Conservation (phyloP, 2,329 filamentous ascomycete genomes). For the Colletotrichum lindemuthianum region DNA sequence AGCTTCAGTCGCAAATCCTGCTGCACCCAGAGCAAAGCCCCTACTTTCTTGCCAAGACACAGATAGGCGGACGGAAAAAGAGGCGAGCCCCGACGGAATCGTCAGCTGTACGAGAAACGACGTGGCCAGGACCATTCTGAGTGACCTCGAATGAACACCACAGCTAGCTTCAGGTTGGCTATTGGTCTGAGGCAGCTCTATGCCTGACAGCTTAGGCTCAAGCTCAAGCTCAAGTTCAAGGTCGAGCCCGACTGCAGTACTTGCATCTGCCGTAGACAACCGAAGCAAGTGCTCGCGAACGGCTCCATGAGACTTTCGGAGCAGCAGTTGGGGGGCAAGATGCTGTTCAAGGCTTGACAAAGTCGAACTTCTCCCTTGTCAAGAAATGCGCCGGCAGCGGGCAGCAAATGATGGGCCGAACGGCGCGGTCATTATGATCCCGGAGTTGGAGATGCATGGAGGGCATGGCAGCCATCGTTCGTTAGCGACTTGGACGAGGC, state of each 20-base stretch:
- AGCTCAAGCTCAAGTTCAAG: not conserved
- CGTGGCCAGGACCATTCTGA: too few species aligned
- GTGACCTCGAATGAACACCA: too few species aligned
- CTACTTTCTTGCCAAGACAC: too few species aligned
- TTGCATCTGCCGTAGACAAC: too few species aligned
- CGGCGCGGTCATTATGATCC: not conserved
- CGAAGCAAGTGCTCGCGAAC: constrained; percentile 4
- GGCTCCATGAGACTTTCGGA: not conserved
- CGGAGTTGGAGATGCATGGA: not conserved
- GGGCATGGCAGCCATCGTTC: not conserved
- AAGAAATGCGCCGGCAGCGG: not conserved
- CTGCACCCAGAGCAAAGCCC: too few species aligned
- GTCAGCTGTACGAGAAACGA: too few species aligned
- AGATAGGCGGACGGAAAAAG: too few species aligned
- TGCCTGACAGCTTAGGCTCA: not conserved
- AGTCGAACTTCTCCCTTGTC: not conserved
- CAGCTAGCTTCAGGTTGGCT: too few species aligned
- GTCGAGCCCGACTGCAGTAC: not conserved
- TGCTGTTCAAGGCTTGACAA: not conserved
- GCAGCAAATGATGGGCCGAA: not conserved
- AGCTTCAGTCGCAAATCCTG: not conserved
- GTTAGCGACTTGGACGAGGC: constrained; percentile 5
- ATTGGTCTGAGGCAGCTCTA: not conserved
- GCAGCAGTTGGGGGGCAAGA: not conserved
- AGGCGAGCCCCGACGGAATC: too few species aligned